phyloP scores from a whole-genome alignment of 2,329 filamentous ascomycete genomes.

The Colletotrichum somersetense region DNA sequence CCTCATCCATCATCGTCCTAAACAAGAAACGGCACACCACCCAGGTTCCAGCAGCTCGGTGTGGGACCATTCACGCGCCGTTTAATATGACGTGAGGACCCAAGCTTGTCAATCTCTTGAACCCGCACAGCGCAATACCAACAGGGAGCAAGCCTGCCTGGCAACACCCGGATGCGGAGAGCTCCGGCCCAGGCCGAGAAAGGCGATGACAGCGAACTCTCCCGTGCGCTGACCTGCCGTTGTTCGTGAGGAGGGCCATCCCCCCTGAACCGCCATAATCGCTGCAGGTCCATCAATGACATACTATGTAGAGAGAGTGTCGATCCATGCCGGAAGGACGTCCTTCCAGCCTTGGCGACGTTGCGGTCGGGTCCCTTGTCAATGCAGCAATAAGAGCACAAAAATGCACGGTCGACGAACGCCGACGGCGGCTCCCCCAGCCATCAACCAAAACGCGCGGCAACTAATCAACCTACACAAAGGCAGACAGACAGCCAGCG shows the following conservation, averaged over 20 bases:
- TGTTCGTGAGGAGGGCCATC: neutral
- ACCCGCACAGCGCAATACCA: neutral
- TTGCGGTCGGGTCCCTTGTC: conserved; percentile 8
- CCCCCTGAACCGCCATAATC: neutral
- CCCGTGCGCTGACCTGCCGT: neutral
- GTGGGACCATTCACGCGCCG: neutral
- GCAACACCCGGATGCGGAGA: neutral
- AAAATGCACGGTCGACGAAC: neutral
- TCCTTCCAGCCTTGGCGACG: conserved; percentile 28
- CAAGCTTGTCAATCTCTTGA: neutral
- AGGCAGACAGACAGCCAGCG: neutral
- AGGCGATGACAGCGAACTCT: neutral
- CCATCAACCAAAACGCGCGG: conserved; percentile 12
- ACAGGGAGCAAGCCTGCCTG: neutral
- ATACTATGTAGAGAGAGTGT: conserved; percentile 20
- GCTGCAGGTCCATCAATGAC: conserved; percentile 14
- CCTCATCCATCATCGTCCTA: neutral
- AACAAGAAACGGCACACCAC: neutral
- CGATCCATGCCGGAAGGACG: conserved; percentile 1
- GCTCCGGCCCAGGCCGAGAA: neutral
- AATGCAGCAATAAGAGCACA: neutral
- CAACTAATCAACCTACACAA: neutral
- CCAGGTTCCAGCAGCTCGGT: neutral
- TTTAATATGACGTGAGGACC: neutral
- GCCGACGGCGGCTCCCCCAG: neutral